These are phyloP conservation scores for Pleurostoma richardsiae DNA, from an alignment of 2,329 filamentous ascomycete genomes.

Conservation along the genomic window DNA sequence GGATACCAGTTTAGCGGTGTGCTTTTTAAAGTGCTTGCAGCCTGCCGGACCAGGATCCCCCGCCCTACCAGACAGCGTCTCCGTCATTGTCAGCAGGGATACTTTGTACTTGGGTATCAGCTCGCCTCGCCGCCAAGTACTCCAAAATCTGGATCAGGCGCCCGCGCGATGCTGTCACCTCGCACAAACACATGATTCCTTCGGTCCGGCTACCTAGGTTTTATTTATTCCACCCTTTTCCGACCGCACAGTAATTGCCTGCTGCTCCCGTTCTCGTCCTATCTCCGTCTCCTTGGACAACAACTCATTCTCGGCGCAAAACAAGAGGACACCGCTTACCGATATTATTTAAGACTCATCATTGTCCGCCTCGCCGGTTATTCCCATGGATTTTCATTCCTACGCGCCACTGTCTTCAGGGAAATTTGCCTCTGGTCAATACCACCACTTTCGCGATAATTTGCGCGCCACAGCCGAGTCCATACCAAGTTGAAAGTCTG, in stretches of 20 bases:
- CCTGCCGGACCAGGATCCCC: background rate
- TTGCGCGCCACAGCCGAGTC: conserved; percentile 10
- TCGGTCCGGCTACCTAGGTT: background rate
- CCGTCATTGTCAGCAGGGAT: too few relatives aligned
- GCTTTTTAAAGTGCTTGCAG: background rate
- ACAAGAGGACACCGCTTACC: background rate
- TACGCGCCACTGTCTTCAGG: conserved; percentile 7
- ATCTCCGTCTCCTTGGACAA: background rate
- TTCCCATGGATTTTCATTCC: conserved; percentile 18
- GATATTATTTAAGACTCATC: background rate
- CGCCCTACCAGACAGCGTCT: background rate
- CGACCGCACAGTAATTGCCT: too few relatives aligned
- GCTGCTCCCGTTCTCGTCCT: background rate
- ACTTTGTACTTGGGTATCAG: too few relatives aligned
- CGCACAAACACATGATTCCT: too few relatives aligned
- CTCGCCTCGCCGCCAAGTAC: too few relatives aligned
- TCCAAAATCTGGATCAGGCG: too few relatives aligned
- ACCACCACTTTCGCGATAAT: conserved; percentile 3
- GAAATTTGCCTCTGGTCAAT: conserved; percentile 2
- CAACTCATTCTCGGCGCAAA: background rate
- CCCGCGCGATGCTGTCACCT: too few relatives aligned
- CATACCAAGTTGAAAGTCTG: background rate
- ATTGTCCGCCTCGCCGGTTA: background rate
- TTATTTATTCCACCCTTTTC: background rate
- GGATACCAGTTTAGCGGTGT: too few relatives aligned